phyloP scores from a whole-genome alignment of 2,329 filamentous ascomycete species.

The Venturia effusa region DNA sequence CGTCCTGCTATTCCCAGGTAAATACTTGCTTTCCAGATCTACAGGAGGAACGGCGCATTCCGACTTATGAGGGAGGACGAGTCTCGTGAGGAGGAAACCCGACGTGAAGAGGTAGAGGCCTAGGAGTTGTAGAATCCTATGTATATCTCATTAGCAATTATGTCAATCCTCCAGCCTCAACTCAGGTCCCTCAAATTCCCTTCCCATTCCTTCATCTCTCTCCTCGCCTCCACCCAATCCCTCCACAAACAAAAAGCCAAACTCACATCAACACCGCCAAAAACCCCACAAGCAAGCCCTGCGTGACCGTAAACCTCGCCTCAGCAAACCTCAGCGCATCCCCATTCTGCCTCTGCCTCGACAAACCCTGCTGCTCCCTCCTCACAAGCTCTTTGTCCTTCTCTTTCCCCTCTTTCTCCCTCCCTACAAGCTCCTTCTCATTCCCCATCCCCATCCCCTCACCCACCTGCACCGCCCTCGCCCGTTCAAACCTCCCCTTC shows the following conservation, averaged over 20 bases:
- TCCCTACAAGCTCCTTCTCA: no score
- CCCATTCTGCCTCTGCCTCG: neutral
- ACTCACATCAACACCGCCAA: slow-evolving; percentile 55
- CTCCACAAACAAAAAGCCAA: neutral
- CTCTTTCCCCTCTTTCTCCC: neutral
- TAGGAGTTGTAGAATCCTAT: slow-evolving; percentile 58
- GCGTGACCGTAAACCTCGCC: slow-evolving; percentile 41
- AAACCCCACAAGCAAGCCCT: slow-evolving; percentile 48
- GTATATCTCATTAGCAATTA: neutral
- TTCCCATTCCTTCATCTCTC: neutral
- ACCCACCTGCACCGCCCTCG: no score
- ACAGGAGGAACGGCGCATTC: slow-evolving; percentile 63
- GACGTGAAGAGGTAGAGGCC: slow-evolving; percentile 89
- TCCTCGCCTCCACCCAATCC: neutral
- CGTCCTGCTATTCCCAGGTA: slow-evolving; percentile 28
- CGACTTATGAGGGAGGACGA: slow-evolving; percentile 67
- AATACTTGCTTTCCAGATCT: slow-evolving; percentile 21
- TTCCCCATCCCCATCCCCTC: no score
- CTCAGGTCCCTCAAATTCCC: neutral
- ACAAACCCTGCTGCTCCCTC: neutral
- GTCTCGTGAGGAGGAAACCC: slow-evolving; percentile 83
- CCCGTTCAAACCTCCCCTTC: neutral
- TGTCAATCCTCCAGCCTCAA: neutral
- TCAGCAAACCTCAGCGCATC: slow-evolving; percentile 26
- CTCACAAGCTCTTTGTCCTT: neutral